A percentile compares a stretch with the other conserved stretches of the same genome.
These are phyloP conservation scores for Didymella segeticola DNA, from an alignment of 2,329 filamentous ascomycete genomes.

Conservation along the genomic window DNA sequence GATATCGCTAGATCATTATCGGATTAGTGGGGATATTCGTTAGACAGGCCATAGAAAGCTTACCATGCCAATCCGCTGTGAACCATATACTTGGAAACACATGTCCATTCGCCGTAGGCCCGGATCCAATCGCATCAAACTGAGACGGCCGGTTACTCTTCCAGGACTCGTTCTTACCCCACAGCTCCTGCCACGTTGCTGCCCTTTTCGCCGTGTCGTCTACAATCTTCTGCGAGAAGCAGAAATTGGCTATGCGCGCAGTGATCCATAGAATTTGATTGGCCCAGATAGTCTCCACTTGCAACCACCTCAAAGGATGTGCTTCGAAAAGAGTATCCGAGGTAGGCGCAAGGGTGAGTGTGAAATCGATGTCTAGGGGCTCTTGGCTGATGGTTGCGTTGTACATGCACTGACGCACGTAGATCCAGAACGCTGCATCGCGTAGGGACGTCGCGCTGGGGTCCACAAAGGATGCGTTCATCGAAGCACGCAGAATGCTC, in stretches of 20 bases:
- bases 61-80: conserved; percentile 37
- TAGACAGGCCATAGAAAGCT: background rate
- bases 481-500: conserved; percentile 38
- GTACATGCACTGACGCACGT: conserved; percentile 42
- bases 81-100: conserved; percentile 23
- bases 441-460: conserved; percentile 39
- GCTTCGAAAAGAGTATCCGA: conserved; percentile 25
- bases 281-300: conserved; percentile 38
- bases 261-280: conserved; percentile 41
- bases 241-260: conserved; percentile 37
- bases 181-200: conserved; percentile 31
- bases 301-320: conserved; percentile 31
- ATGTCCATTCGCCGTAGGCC: conserved; percentile 7
- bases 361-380: conserved; percentile 38
- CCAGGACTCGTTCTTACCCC: conserved; percentile 33
- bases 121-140: conserved; percentile 37
- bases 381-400: conserved; percentile 42
- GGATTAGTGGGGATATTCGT: background rate
- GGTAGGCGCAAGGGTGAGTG: conserved; percentile 28
- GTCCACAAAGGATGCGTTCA: conserved; percentile 31
- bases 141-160: conserved; percentile 23
- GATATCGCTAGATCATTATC: conserved; percentile 17
- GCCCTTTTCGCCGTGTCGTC: background rate
- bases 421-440: conserved; percentile 44
- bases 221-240: conserved; percentile 28